phyloP scores from a whole-genome alignment of 305 asterid genomes.

The Fraxinus sp. region DNA sequence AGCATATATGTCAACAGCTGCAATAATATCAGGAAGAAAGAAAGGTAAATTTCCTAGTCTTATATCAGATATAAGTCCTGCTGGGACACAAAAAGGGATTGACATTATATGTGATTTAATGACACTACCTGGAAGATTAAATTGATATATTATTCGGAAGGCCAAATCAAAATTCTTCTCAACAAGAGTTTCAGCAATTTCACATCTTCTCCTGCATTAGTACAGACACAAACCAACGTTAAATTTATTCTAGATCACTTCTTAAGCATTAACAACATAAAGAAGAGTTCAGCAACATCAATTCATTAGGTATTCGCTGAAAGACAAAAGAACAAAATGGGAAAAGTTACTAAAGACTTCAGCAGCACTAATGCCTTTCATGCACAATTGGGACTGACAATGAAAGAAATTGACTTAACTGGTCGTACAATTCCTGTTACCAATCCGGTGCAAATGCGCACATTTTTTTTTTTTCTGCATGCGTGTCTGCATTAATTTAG shows the following conservation, averaged over 20 bases:
- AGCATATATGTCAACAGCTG: constrained; percentile 98
- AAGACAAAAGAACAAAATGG: neutral
- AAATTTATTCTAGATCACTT: constrained; percentile 19
- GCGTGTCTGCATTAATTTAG: neutral
- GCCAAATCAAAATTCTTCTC: constrained; percentile 93
- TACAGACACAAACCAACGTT: constrained; percentile 17
- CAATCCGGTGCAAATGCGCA: neutral
- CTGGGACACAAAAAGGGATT: constrained; percentile 5
- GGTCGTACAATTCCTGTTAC: neutral
- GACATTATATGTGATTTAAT: constrained; percentile 20
- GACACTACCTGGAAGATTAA: constrained; percentile 79
- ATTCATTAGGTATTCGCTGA: constrained; percentile 10
- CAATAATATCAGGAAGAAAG: constrained; percentile 27
- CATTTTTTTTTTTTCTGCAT: neutral
- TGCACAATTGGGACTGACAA: neutral
- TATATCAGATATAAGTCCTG: constrained; percentile 9
- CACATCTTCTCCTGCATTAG: constrained; percentile 83
- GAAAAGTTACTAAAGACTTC: neutral
- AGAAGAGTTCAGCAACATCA: constrained; percentile 1
- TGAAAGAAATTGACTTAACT: constrained; percentile 4
- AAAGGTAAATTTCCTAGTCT: constrained; percentile 22
- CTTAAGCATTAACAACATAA: constrained; percentile 6
- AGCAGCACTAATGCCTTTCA: neutral
- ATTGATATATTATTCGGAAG: constrained; percentile 79
- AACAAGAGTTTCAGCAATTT: constrained; percentile 91